These are phyloP conservation scores for Talaromyces trachyspermus DNA, from an alignment of 495 filamentous ascomycete species.

Conservation along the genomic window DNA sequence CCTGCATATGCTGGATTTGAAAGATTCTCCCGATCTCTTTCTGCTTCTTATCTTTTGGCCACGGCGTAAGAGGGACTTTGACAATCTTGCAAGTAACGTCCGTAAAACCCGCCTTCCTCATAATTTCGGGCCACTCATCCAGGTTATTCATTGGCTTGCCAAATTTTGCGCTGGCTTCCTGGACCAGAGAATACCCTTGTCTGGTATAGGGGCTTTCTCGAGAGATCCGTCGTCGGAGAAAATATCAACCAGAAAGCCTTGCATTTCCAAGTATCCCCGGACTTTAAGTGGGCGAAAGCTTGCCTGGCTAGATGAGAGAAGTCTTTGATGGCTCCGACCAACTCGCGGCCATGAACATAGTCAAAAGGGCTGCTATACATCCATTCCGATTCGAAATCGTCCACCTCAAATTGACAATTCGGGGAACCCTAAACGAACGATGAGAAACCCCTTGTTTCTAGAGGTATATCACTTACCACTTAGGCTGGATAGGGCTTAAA, in stretches of 20 bases:
- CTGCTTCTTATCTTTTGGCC: constrained; percentile 56
- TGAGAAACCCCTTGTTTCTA: constrained; percentile 9
- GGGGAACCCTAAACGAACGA: constrained; percentile 42
- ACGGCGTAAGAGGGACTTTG: constrained; percentile 56
- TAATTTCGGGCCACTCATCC: constrained; percentile 25
- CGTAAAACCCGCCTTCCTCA: constrained; percentile 45
- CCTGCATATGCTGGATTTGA: constrained; percentile 48
- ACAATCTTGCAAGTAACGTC: constrained; percentile 50
- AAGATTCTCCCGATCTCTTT: constrained; percentile 61
- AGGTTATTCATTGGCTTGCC: constrained; percentile 41
- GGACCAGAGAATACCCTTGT: constrained; percentile 39
- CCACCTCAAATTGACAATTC: constrained; percentile 56
- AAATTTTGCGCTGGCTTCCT: constrained; percentile 39
- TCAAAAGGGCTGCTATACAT: constrained; percentile 39
- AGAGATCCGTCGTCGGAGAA: constrained; percentile 44
- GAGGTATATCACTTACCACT: constrained; percentile 15
- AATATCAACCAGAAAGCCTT: constrained; percentile 43
- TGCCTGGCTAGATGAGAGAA: constrained; percentile 23
- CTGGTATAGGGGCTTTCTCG: constrained; percentile 39
- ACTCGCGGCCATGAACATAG: constrained; percentile 43
- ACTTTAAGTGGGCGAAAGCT: constrained; percentile 38
- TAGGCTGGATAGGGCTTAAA: constrained; percentile 41
- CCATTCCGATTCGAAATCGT: constrained; percentile 49
- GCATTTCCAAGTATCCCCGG: constrained; percentile 62
- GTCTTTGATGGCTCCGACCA: constrained; percentile 39